Evolutionary conservation across 768 basidiomycete genomes (phyloP).

Genomic region (Serendipita sp.): DNA sequence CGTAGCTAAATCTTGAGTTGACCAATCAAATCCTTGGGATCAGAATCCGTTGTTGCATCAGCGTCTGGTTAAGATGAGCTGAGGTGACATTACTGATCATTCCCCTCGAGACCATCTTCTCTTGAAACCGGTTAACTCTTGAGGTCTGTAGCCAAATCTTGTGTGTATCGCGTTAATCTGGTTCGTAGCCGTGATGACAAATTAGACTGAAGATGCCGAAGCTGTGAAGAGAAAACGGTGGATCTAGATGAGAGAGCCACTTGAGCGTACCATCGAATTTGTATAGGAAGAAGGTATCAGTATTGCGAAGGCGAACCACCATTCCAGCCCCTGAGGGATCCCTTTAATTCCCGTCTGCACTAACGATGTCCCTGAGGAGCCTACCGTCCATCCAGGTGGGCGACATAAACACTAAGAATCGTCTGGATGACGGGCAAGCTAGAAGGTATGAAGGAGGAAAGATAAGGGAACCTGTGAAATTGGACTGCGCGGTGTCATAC

Average conservation of each 20-base stretch:
- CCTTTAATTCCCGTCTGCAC: conserved; percentile 52
- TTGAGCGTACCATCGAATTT: conserved; percentile 64
- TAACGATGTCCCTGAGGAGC: conserved; percentile 78
- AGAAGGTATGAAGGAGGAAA: conserved; percentile 54
- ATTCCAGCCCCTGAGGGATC: conserved; percentile 65
- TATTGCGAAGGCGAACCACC: conserved; percentile 84
- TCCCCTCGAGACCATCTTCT: conserved; percentile 37
- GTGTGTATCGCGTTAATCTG: conserved; percentile 74
- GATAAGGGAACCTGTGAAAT: background rate
- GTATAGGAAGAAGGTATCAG: conserved; percentile 71
- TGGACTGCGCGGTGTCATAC: background rate
- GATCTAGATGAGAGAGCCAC: background rate
- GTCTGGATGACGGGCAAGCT: conserved; percentile 71
- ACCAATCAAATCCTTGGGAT: too few relatives aligned
- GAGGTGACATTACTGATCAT: conserved; percentile 43
- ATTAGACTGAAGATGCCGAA: conserved; percentile 76
- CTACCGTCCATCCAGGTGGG: conserved; percentile 61
- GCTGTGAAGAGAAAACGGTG: conserved; percentile 27
- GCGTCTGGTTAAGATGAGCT: background rate
- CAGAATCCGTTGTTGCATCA: background rate
- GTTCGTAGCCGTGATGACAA: conserved; percentile 72
- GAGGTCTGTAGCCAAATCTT: conserved; percentile 61
- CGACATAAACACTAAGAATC: conserved; percentile 74
- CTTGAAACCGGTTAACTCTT: conserved; percentile 47
- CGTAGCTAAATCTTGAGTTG: too few relatives aligned